Conservation (phyloP, 2,329 filamentous ascomycete genomes). For the Metarhizium anisopliae region DNA sequence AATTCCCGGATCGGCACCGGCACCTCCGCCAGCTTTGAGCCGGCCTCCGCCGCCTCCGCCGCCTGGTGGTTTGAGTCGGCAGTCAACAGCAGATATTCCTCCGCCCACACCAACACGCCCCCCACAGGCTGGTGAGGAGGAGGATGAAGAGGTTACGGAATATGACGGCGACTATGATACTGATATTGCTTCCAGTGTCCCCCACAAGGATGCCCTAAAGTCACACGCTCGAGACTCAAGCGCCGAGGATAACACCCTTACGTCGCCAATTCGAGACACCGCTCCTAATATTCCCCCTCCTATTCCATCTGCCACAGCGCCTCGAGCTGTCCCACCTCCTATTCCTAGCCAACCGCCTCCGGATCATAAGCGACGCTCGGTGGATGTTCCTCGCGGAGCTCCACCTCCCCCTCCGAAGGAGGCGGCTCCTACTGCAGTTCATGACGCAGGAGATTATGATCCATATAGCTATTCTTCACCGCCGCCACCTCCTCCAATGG, state of each 20-base stretch:
- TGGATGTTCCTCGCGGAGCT: conserved; percentile 61
- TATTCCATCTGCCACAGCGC: conserved; percentile 42
- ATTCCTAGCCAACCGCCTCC: conserved; percentile 51
- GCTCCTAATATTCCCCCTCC: conserved; percentile 45
- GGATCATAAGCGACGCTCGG: conserved; percentile 49
- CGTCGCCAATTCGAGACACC: conserved; percentile 40
- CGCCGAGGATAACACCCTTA: conserved; percentile 59
- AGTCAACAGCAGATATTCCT: conserved; percentile 49
- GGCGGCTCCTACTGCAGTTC: conserved; percentile 16
- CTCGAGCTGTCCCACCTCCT: conserved; percentile 55
- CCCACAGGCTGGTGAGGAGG: conserved; percentile 46
- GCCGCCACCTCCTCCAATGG: conserved; percentile 11
- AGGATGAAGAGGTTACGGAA: conserved; percentile 75
- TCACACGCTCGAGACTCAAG: conserved; percentile 70
- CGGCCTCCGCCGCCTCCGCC: conserved; percentile 55
- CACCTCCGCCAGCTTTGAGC: conserved; percentile 38
- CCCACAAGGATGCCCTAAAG: conserved; percentile 88
- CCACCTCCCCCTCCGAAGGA: conserved; percentile 47
- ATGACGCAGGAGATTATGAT: conserved; percentile 60
- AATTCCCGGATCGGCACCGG: conserved; percentile 47
- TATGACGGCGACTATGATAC: conserved; percentile 98
- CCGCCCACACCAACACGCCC: conserved; percentile 32
- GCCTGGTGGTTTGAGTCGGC: conserved; percentile 39
- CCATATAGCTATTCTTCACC: conserved; percentile 47
- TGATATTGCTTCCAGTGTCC: conserved; percentile 88